Evolutionary conservation across 805 yeast genomes (phyloP), one percentile per base, ranked within the genome.

Genomic region (Starmerella vaccinii): DNA sequence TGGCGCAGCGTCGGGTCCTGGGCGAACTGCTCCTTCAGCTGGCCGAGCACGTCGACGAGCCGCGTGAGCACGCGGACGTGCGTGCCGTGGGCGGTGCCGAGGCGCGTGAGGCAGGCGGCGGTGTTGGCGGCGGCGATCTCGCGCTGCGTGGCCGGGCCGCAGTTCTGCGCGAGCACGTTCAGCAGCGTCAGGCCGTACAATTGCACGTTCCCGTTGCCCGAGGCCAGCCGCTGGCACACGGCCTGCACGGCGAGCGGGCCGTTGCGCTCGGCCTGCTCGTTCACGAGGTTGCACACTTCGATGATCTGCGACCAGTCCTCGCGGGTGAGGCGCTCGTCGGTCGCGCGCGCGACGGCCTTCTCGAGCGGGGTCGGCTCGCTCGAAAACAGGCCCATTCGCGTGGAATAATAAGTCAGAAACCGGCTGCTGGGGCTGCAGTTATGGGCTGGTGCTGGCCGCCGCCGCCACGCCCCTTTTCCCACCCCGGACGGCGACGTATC

Each of bases 1-100:
- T 83, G 80, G 52, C 73, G 74, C 59, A 90, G 72, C 3, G 90
- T 81, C 0, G 92, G 90, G 64, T 92, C 97, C 23, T 66, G 64
- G 49, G 74, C 71, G 65, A 88, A 86, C 3, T 82, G 75, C 34
- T 73, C 67, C 19, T 81, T 66, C 55, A 92, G 71, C 60, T 85
- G 87, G 47, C 73, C 74, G 40, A 88, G 74, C 29, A 82, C 80
- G 61, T 82, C 85, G 12, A 78, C 76, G 4, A 86, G 71, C 46
- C 77, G 76, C 46, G 69, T 64, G 64, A 85, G 85, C 48, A 92
- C 83, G 3, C 78, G 73, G 24, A 70, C 65, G 68, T 89, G 95
- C 29, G 82, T 75, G 34, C 70, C 65, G 8, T 70, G 62, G 58
- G 79, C 84, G 16, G 72, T 69, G 9, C 78, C 69, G 54, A 87